Evolutionary conservation across 257 asterid genomes (phyloP), one percentile per base, ranked within the genome.

Genomic region (Ligustrum vulgare): DNA sequence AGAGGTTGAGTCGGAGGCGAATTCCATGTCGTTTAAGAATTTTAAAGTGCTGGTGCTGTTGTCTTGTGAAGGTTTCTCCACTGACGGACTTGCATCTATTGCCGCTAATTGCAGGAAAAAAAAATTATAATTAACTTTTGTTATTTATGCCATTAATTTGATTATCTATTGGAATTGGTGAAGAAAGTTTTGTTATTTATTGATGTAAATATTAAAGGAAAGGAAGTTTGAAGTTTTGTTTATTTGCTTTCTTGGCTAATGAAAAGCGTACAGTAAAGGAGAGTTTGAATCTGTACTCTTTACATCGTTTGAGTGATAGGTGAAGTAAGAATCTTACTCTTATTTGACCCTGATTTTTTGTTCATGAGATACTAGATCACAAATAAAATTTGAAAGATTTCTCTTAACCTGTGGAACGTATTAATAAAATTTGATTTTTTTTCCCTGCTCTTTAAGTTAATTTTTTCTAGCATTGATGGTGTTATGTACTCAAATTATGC

Each of bases 21-120:
- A 67, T 93, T 0, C 94, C 0, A 89, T 79, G 80, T 90, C 91
- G 75, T 94, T 89, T 63, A 92, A 86, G 85, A 87, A 88, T 71
- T 94, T 91, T 78, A 91, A 86, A 65, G 97, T 86, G n/a, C 69
- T 94, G 85, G 87, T 94, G 54, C 87, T 94, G 74, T 80, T 91
- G 33, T 83, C 93, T 0, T 94, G 98, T 74, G 97, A 91, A 70
- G 98, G 97, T 33, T 90, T 94, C 22, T 86, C 94, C 8, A 94
- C 98, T 1, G 94, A 86, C 33, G 98, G 98, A 2, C 96, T 94
- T 49, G 96, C 94, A 3, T 78, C 93, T 78, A 87, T 94, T 91
- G 98, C 97, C 12, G 91, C 97, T 72, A 87, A 89, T 74, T 94
- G 98, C 97, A 91, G 97, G 69, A 56, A 35, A 16, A 2, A 49